Evolutionary conservation across 176 grass and related monocot species (phyloP).

Genomic region (Eragrostis nindensis): DNA sequence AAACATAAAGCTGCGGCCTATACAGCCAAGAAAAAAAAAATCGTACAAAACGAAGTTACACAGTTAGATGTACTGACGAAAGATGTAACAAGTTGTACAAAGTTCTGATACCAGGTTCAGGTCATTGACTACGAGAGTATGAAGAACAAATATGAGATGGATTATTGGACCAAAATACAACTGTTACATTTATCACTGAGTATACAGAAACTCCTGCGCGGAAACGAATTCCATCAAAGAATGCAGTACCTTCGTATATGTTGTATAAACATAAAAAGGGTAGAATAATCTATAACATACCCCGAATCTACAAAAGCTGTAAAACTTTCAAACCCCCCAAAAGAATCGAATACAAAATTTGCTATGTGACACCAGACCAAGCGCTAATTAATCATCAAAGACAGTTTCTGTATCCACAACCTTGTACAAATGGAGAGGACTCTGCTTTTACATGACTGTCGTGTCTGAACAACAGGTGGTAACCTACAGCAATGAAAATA

Average conservation of each 20-base stretch:
- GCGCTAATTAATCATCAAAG: constrained; percentile 12
- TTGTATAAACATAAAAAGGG: constrained; percentile 26
- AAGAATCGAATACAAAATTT: constrained; percentile 44
- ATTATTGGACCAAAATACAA: constrained; percentile 34
- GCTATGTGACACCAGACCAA: constrained; percentile 30
- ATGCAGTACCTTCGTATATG: constrained; percentile 20
- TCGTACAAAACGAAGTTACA: background rate
- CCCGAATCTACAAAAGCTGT: constrained; percentile 34
- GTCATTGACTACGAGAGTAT: background rate
- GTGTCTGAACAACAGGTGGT: constrained; percentile 23
- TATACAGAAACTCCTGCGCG: background rate
- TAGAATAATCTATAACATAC: constrained; percentile 26
- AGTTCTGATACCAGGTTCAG: background rate
- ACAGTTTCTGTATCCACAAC: constrained; percentile 12
- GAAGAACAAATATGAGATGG: background rate
- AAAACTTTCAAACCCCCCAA: constrained; percentile 1
- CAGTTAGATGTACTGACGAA: background rate
- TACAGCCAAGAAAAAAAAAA: background rate
- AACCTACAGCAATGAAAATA: constrained; percentile 38
- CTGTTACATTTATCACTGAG: constrained; percentile 1
- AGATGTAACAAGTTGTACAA: background rate
- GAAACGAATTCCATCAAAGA: constrained; percentile 33
- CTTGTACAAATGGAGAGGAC: constrained; percentile 40
- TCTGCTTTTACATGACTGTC: constrained; percentile 33
- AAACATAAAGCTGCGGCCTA: background rate